Base-by-base conservation (phyloP, 495 filamentous ascomycete species). In the Podospora appendiculata region DNA sequence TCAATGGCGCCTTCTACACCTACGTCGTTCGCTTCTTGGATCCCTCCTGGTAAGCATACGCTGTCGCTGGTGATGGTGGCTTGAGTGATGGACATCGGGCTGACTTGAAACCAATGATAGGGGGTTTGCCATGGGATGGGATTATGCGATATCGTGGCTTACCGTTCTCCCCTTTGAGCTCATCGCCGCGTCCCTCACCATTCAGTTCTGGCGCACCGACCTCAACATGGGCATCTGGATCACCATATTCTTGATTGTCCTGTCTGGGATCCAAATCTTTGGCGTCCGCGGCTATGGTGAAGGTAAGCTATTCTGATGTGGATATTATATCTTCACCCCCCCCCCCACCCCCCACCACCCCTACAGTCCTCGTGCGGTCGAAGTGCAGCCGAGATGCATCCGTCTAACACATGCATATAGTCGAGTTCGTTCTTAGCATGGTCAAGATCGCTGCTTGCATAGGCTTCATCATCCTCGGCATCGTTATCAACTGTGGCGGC, bases 101-200 rank as follows among this genome's bases (percentile, higher is more conserved):
- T 50, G 32, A 19, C n/a, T 16, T 36, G 41, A 16, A 48, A 48
- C n/a, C 1, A 32, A 32, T 3, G 41, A 8, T 18, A 70, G 68
- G 68, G 87, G 88, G 14, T 90, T 91, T 59, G 84, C 87, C 48
- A 86, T 90, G 69, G 88, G 88, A 18, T 87, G 83, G 82, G 75
- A 85, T 58, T 88, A 87, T 54, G 77, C 78, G 38, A 70, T 85
- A 32, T 64, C 69, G 18, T 87, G 84, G 83, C 53, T 77, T 35
- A 69, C 69, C 14, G 64, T 78, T 16, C 60, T 80, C 8, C 74
- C 74, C 25, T 76, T 78, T 53, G 77, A 80, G 55, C 62, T 78
- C 6, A 73, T 72, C 18, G 75, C 74, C 48, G 77, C 79, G 14
- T 70, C 71, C 32, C 71, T 69, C 52, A 75, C 69, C 41, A 73